Evolutionary conservation across 352 stramenopile genomes (phyloP).

Genomic region (Pythium grandisporangium): DNA sequence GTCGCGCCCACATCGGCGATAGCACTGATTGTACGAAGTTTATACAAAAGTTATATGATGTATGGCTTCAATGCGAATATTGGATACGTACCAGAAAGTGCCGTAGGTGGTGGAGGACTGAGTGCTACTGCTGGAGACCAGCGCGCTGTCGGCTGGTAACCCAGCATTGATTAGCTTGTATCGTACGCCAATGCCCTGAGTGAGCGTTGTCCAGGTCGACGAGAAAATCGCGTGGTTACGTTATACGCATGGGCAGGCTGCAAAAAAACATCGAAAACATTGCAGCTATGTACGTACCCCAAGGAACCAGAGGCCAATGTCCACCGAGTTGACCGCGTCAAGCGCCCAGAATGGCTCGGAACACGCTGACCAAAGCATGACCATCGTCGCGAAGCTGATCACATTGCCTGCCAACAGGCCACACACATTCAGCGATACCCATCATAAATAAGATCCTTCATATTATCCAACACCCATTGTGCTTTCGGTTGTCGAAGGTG

Average conservation of each 20-base stretch:
- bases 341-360: slow-evolving; percentile 40
- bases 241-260: slow-evolving; percentile 1
- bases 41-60: too few relatives aligned
- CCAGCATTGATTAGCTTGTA: slow-evolving; percentile 81
- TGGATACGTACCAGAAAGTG: slow-evolving; percentile 11
- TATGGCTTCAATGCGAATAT: too few relatives aligned
- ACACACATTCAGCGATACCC: too few relatives aligned
- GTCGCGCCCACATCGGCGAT: slow-evolving; percentile 5
- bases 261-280: background rate
- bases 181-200: slow-evolving; percentile 51
- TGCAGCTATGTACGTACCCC: slow-evolving; percentile 15
- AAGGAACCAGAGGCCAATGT: slow-evolving; percentile 66
- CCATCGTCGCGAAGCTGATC: slow-evolving; percentile 29
- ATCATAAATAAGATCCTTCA: too few relatives aligned
- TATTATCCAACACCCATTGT: too few relatives aligned
- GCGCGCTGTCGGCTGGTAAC: slow-evolving; percentile 12
- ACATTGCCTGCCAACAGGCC: slow-evolving; percentile 52
- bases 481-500: too few relatives aligned
- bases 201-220: too few relatives aligned
- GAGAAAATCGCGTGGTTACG: background rate
- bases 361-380: slow-evolving; percentile 40
- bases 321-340: slow-evolving; percentile 61
- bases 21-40: too few relatives aligned
- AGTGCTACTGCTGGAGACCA: slow-evolving; percentile 2
- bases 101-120: slow-evolving; percentile 13